Evolutionary conservation across 441 rosid species (phyloP).

Genomic region (Euphorbia corollata): DNA sequence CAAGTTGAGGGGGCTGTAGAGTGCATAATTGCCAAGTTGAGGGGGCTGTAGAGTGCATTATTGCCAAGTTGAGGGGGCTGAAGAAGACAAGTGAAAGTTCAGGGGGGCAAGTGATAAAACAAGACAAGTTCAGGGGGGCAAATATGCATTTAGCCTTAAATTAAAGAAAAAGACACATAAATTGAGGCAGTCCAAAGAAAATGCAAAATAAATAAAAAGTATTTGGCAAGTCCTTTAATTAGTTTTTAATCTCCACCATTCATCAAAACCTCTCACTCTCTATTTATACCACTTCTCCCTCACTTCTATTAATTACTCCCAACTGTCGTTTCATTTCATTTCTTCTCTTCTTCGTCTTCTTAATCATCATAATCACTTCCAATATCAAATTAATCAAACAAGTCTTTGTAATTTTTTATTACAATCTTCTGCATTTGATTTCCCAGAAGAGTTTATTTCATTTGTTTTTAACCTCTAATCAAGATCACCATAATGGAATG

Average conservation of each 20-base stretch:
- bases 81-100: too few relatives aligned
- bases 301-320: conserved; percentile 17
- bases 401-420: conserved; percentile 17
- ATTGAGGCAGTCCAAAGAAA: conserved; percentile 22
- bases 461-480: neutral
- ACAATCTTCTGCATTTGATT: conserved; percentile 20
- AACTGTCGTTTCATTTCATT: conserved; percentile 21
- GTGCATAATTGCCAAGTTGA: too few relatives aligned
- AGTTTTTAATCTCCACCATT: conserved; percentile 42
- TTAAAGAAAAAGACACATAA: neutral
- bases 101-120: too few relatives aligned
- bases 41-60: too few relatives aligned
- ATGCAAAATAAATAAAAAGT: conserved; percentile 1
- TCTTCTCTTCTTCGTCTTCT: neutral
- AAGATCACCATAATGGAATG: conserved; percentile 41
- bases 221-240: conserved; percentile 25
- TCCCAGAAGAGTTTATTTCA: neutral
- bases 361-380: neutral
- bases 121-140: too few relatives aligned
- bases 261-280: conserved; percentile 27
- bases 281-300: conserved; percentile 39
- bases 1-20: too few relatives aligned
- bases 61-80: too few relatives aligned
- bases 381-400: conserved; percentile 4
- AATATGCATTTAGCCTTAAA: too few relatives aligned